Percentiles rank a stretch among this genome's conserved stretches.
Conservation (phyloP, 140 eudicot genomes). For the Bidens hawaiensis region DNA sequence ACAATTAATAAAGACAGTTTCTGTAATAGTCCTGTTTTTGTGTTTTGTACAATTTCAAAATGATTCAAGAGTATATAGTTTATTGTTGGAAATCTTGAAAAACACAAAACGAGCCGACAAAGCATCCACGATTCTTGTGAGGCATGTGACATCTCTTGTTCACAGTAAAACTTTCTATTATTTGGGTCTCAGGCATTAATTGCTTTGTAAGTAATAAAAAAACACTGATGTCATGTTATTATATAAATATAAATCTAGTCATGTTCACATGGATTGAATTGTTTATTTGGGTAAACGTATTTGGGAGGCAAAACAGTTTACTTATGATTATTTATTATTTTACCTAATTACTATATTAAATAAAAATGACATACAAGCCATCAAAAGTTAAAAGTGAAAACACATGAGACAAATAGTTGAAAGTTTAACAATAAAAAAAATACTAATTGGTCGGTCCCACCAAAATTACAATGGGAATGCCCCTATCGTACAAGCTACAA, state of each 20-base stretch:
- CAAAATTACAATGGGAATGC: not conserved
- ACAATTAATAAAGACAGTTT: not conserved
- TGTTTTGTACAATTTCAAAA: not conserved
- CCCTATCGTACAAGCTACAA: not conserved
- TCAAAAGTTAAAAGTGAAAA: too few relatives aligned
- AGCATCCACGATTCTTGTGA: constrained; percentile 9
- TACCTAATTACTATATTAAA: too few relatives aligned
- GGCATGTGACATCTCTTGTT: constrained; percentile 14
- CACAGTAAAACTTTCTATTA: not conserved
- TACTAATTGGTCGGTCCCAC: too few relatives aligned
- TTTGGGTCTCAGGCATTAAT: constrained; percentile 15
- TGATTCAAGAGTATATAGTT: not conserved
- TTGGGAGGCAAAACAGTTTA: not conserved
- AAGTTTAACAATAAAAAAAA: too few relatives aligned
- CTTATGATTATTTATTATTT: not conserved
- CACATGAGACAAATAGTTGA: too few relatives aligned
- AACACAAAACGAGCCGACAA: constrained; percentile 31
- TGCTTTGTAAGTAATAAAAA: constrained; percentile 18
- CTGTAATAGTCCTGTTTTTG: not conserved
- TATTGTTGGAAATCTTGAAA: not conserved
- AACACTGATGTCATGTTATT: constrained; percentile 20
- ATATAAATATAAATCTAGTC: constrained; percentile 2
- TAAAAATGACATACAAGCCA: too few relatives aligned
- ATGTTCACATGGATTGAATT: not conserved
- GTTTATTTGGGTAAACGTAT: not conserved